Conservation (phyloP, 2,329 filamentous ascomycete species). For the Geoglossum cookeanum region DNA sequence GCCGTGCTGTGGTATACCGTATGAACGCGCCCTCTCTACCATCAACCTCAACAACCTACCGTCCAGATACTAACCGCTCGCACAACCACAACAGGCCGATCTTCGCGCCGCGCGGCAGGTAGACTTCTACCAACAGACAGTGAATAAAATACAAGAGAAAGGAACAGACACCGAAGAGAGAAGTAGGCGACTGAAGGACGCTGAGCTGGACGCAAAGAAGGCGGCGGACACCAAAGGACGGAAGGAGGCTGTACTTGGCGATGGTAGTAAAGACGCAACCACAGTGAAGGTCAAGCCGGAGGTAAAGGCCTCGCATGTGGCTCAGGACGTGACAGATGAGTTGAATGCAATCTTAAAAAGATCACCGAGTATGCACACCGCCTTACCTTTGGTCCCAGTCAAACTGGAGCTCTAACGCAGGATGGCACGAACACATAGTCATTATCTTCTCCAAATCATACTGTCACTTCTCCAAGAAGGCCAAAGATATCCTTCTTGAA, state of each 20-base stretch:
- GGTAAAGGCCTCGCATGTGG: slow-evolving; percentile 20
- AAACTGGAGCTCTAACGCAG: neutral
- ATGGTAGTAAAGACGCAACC: neutral
- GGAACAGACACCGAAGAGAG: slow-evolving; percentile 14
- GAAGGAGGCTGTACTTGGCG: slow-evolving; percentile 4
- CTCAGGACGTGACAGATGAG: slow-evolving; percentile 47
- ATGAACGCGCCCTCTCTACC: neutral
- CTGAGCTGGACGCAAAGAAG: slow-evolving; percentile 9
- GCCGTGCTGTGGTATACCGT: neutral
- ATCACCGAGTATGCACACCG: slow-evolving; percentile 46
- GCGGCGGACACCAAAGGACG: slow-evolving; percentile 14
- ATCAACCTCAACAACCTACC: neutral
- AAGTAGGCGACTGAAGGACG: slow-evolving; percentile 6
- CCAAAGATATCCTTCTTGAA: slow-evolving; percentile 68
- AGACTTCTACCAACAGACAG: slow-evolving; percentile 8
- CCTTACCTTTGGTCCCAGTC: slow-evolving; percentile 8
- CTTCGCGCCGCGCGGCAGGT: neutral
- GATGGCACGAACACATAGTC: slow-evolving; percentile 32
- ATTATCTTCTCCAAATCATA: slow-evolving; percentile 94
- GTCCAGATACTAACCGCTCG: neutral
- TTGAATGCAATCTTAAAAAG: slow-evolving; percentile 66
- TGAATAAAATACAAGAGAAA: slow-evolving; percentile 8
- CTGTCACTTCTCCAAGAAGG: slow-evolving; percentile 69
- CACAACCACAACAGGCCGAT: neutral
- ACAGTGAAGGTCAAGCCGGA: too few species aligned